phyloP scores from a whole-genome alignment of 2,329 filamentous ascomycete species.

The Nemania bipapillata region DNA sequence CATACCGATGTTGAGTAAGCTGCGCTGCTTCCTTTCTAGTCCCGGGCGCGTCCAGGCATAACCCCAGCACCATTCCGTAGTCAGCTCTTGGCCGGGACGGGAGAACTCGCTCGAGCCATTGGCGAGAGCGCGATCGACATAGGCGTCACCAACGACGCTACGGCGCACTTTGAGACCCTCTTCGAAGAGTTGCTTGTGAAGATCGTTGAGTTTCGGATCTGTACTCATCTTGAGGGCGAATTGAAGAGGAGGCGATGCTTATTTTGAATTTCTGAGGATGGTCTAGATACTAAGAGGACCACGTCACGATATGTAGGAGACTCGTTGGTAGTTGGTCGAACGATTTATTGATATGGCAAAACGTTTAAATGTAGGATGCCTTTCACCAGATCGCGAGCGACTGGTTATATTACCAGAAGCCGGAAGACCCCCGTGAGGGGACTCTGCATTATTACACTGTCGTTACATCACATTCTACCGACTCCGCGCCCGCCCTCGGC shows the following conservation, averaged over 20 bases:
- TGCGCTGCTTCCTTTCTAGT: conserved; percentile 69
- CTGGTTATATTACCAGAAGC: neutral
- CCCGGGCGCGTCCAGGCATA: conserved; percentile 72
- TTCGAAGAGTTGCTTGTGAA: conserved; percentile 68
- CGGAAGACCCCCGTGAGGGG: conserved; percentile 15
- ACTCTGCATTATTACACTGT: conserved; percentile 6
- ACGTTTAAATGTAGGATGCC: too few species aligned
- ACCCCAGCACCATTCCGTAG: conserved; percentile 73
- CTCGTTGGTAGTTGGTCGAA: neutral
- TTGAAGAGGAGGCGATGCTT: neutral
- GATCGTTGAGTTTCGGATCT: conserved; percentile 46
- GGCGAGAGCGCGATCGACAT: conserved; percentile 67
- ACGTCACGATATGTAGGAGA: neutral
- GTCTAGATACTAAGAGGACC: neutral
- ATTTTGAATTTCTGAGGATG: neutral
- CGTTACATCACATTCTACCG: conserved; percentile 26
- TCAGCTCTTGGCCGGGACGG: conserved; percentile 68
- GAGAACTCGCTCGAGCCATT: conserved; percentile 69
- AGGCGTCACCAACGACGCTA: conserved; percentile 69
- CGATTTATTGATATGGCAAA: neutral
- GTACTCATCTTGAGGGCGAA: conserved; percentile 36
- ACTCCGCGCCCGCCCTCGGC: conserved; percentile 23
- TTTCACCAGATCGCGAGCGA: too few species aligned
- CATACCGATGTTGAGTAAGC: conserved; percentile 73
- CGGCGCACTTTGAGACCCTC: conserved; percentile 69